Percentiles rank a stretch among this genome's conserved stretches.
Evolutionary conservation across 768 basidiomycete genomes (phyloP).

Genomic region (Macrolepiota fuliginosa): DNA sequence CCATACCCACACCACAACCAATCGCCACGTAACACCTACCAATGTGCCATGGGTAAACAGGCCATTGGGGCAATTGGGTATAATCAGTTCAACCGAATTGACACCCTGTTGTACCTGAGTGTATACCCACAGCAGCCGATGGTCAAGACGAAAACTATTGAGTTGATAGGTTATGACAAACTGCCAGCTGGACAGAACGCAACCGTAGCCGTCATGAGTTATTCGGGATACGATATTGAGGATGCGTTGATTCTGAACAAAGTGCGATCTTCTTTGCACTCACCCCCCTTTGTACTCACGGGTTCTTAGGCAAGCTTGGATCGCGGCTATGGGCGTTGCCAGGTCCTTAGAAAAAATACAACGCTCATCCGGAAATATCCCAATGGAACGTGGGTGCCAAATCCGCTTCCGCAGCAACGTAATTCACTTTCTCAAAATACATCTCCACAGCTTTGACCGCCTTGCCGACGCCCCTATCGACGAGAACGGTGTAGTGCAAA

Average conservation of each 20-base stretch:
- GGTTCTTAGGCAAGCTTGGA: constrained; percentile 81
- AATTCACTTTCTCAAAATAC: constrained; percentile 11
- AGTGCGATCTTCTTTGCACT: constrained; percentile 34
- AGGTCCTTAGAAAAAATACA: constrained; percentile 93
- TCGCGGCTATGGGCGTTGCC: constrained; percentile 96
- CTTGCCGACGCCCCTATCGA: constrained; percentile 89
- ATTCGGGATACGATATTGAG: constrained; percentile 99
- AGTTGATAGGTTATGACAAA: constrained; percentile 93
- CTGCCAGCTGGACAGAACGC: constrained; percentile 98
- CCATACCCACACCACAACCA: constrained; percentile 99
- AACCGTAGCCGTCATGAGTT: constrained; percentile 98
- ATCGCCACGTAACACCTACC: constrained; percentile 98
- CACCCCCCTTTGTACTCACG: background rate
- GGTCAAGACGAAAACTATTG: constrained; percentile 99
- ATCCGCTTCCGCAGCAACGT: background rate
- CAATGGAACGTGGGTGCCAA: constrained; percentile 85
- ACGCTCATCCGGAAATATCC: constrained; percentile 95
- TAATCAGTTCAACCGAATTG: constrained; percentile 96
- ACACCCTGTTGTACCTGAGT: constrained; percentile 95
- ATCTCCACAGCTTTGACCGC: constrained; percentile 73
- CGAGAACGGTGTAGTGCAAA: constrained; percentile 74
- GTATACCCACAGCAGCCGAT: constrained; percentile 99
- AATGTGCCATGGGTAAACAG: constrained; percentile 99
- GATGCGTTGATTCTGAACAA: constrained; percentile 97
- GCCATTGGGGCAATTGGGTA: constrained; percentile 98